phyloP scores from a whole-genome alignment of 192 early-diverging fungal genomes.

The Backusella macrospora region DNA sequence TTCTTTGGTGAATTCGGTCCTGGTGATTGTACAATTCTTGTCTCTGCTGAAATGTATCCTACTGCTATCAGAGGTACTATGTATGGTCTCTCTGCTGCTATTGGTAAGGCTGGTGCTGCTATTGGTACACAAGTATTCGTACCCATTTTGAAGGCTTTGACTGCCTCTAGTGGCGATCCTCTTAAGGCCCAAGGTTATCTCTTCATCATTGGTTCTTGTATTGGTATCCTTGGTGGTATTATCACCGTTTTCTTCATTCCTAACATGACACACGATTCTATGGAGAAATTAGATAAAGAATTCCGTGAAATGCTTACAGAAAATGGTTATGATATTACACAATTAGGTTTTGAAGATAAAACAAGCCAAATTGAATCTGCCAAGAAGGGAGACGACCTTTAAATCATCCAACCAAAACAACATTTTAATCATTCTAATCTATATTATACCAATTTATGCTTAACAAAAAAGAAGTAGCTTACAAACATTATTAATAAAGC shows the following conservation, averaged over 20 bases:
- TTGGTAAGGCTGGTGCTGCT: conserved; percentile 48
- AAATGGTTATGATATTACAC: conserved; percentile 47
- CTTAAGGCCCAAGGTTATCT: conserved; percentile 43
- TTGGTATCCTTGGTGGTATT: conserved; percentile 51
- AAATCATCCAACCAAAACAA: background rate
- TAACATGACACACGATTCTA: conserved; percentile 47
- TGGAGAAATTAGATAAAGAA: conserved; percentile 50
- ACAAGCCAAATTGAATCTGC: background rate
- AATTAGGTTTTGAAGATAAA: conserved; percentile 23
- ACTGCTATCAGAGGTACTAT: conserved; percentile 55
- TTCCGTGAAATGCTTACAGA: conserved; percentile 49
- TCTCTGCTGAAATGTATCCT: conserved; percentile 54
- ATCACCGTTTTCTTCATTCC: conserved; percentile 52
- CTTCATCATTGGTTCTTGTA: conserved; percentile 48
- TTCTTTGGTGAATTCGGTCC: conserved; percentile 59
- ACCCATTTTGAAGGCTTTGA: conserved; percentile 41
- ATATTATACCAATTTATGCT: background rate
- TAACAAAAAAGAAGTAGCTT: background rate
- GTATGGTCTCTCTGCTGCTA: conserved; percentile 53
- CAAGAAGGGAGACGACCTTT: background rate
- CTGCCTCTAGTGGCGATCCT: conserved; percentile 28
- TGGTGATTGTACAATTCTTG: conserved; percentile 53
- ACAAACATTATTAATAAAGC: too few species aligned
- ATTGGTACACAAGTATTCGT: conserved; percentile 52
- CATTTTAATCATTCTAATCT: background rate